Evolutionary conservation across 345 rosid species (phyloP).

Genomic region (Citrus hindsii): DNA sequence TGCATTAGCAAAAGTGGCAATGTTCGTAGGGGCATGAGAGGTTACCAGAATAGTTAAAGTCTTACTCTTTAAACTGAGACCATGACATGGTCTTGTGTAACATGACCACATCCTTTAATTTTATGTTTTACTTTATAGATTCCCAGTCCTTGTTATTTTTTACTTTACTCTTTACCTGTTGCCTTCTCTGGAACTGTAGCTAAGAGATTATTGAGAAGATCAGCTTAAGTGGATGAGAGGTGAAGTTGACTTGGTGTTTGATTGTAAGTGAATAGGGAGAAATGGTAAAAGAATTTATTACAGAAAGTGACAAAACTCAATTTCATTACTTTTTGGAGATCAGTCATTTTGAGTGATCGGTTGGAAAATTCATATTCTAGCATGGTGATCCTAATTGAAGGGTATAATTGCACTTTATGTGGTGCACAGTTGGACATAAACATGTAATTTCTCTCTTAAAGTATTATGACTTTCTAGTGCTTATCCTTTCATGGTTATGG

Average conservation of each 20-base stretch:
- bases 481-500: slow-evolving; percentile 11
- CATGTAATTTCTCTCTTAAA: slow-evolving; percentile 14
- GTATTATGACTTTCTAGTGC: slow-evolving; percentile 2
- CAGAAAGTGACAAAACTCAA: neutral
- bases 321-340: neutral
- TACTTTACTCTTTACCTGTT: neutral
- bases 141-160: neutral
- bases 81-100: neutral
- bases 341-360: neutral
- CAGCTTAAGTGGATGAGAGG: neutral
- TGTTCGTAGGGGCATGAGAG: neutral
- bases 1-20: neutral
- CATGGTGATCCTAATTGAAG: slow-evolving; percentile 12
- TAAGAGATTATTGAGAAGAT: neutral
- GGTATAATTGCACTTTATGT: slow-evolving; percentile 15
- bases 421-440: slow-evolving; percentile 16
- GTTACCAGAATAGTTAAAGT: neutral
- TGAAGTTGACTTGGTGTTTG: neutral
- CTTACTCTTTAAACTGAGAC: neutral
- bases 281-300: neutral
- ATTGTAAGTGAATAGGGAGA: neutral
- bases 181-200: neutral
- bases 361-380: neutral
- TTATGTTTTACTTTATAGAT: neutral
- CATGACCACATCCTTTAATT: neutral